Conservation (phyloP, 2,329 filamentous ascomycete genomes). For the Fusarium agapanthi region DNA sequence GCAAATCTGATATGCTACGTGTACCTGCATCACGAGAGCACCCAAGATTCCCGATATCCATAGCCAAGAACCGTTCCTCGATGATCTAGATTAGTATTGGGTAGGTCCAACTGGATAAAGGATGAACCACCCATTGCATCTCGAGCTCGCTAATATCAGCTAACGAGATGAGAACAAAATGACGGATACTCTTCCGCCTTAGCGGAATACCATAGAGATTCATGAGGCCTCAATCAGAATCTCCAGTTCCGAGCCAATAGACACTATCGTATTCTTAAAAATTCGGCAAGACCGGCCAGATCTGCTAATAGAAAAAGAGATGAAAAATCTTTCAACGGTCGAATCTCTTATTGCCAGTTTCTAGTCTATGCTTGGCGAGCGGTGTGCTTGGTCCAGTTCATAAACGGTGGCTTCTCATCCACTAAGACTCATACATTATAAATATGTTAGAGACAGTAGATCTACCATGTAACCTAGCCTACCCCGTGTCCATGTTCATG, state of each 20-base stretch:
- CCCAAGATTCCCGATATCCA: slow-evolving; percentile 5
- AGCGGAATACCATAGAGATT: background rate
- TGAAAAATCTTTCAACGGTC: slow-evolving; percentile 8
- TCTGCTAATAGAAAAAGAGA: background rate
- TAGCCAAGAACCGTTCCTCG: slow-evolving; percentile 7
- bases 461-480: slow-evolving; percentile 21
- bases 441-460: background rate
- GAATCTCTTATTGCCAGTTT: background rate
- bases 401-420: background rate
- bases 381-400: background rate
- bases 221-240: background rate
- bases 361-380: slow-evolving; percentile 1
- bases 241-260: background rate
- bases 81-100: background rate
- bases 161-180: slow-evolving; percentile 9
- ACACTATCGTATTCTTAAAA: background rate
- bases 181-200: slow-evolving; percentile 8
- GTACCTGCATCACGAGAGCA: slow-evolving; percentile 22
- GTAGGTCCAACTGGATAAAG: background rate
- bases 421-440: slow-evolving; percentile 1
- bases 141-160: background rate
- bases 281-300: background rate
- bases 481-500: slow-evolving; percentile 5
- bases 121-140: background rate
- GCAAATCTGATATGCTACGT: background rate